These are phyloP conservation scores for Nicotiana noctiflora DNA, from an alignment of 257 asterid species.

Conservation along the genomic window DNA sequence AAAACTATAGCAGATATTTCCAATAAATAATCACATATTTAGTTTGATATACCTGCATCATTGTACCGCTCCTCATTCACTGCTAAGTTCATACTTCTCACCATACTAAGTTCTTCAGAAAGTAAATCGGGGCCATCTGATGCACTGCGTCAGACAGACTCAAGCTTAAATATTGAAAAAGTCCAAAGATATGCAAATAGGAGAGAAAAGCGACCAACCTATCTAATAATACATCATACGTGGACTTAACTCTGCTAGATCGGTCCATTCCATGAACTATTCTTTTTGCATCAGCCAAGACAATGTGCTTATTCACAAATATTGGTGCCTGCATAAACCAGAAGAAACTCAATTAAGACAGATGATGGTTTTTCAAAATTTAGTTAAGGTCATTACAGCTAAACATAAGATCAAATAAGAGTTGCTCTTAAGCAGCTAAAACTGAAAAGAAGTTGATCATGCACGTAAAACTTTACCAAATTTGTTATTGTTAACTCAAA, in stretches of 20 bases:
- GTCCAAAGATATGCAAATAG: background rate
- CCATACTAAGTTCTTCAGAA: slow-evolving; percentile 28
- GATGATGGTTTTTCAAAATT: background rate
- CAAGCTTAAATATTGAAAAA: background rate
- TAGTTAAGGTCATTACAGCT: background rate
- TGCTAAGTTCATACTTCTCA: slow-evolving; percentile 33
- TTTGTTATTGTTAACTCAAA: background rate
- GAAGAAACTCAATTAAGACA: background rate
- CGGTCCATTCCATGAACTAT: slow-evolving; percentile 24
- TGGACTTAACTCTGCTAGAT: slow-evolving; percentile 17
- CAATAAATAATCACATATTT: background rate
- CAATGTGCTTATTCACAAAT: slow-evolving; percentile 32
- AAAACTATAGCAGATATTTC: background rate
- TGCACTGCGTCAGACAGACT: slow-evolving; percentile 20
- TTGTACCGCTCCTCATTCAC: slow-evolving; percentile 30
- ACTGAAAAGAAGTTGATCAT: slow-evolving; percentile 2
- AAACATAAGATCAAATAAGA: background rate
- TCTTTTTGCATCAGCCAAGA: slow-evolving; percentile 33
- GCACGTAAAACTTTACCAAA: background rate
- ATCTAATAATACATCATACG: slow-evolving; percentile 33
- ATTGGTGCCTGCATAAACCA: slow-evolving; percentile 34
- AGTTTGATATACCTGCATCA: slow-evolving; percentile 32
- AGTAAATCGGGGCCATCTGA: slow-evolving; percentile 39
- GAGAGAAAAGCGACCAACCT: slow-evolving; percentile 20
- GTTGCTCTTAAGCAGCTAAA: background rate